Conservation (phyloP, 805 yeast species). For the Cyberlindnera japonica region DNA sequence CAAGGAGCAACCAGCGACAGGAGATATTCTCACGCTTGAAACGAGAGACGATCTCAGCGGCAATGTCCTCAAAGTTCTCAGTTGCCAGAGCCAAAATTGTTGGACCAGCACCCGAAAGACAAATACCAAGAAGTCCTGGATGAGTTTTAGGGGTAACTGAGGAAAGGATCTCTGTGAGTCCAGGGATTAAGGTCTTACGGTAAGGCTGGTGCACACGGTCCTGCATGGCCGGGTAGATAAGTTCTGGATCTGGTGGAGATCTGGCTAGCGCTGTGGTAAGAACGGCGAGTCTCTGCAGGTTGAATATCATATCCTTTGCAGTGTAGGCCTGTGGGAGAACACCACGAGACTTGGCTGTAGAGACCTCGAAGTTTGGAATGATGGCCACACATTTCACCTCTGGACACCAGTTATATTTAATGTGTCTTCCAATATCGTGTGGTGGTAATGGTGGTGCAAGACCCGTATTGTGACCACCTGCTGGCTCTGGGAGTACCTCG, state of each 20-base stretch:
- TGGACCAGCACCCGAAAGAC: constrained; percentile 98
- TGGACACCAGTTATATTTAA: constrained; percentile 78
- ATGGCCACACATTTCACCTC: constrained; percentile 85
- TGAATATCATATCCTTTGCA: constrained; percentile 81
- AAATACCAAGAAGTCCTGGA: constrained; percentile 87
- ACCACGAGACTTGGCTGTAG: constrained; percentile 87
- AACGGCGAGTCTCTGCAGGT: constrained; percentile 88
- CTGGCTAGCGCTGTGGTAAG: constrained; percentile 89
- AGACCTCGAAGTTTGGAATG: constrained; percentile 91
- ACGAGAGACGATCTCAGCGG: constrained; percentile 65
- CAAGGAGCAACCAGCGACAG: constrained; percentile 81
- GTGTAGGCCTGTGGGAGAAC: constrained; percentile 82
- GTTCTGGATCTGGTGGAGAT: constrained; percentile 73
- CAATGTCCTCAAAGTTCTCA: constrained; percentile 78
- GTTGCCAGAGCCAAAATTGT: constrained; percentile 94
- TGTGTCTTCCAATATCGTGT: constrained; percentile 77
- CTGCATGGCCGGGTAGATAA: constrained; percentile 94
- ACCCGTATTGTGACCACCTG: constrained; percentile 67
- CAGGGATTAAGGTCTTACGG: constrained; percentile 88
- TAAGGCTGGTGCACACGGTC: constrained; percentile 98
- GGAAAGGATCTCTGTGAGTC: constrained; percentile 73
- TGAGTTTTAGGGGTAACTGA: constrained; percentile 78
- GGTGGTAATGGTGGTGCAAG: constrained; percentile 82
- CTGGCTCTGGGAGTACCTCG: constrained; percentile 76
- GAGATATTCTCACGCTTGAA: constrained; percentile 63